Conservation (phyloP, 2,329 filamentous ascomycete genomes). For the Gaeumannomyces sp. region DNA sequence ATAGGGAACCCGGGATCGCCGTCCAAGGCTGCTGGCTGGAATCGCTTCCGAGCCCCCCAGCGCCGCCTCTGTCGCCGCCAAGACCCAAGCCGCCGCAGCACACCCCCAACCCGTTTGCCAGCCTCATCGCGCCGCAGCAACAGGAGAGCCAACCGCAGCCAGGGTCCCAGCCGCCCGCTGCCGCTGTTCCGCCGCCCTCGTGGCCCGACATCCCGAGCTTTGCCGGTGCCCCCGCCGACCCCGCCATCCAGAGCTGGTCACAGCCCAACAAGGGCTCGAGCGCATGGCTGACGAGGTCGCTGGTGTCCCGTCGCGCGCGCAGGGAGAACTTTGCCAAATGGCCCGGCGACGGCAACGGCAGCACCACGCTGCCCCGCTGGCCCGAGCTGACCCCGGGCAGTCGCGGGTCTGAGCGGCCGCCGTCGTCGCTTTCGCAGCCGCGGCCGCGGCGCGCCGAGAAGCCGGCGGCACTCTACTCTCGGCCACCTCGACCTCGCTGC, state of each 20-base stretch:
- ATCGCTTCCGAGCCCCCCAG: background rate
- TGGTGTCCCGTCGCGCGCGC: background rate
- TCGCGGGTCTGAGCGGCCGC: background rate
- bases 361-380: too few relatives aligned
- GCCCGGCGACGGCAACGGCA: too few relatives aligned
- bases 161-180: background rate
- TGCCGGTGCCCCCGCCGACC: too few relatives aligned
- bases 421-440: background rate
- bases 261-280: too few relatives aligned
- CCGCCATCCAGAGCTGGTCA: too few relatives aligned
- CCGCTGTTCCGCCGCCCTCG: too few relatives aligned
- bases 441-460: background rate
- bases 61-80: background rate
- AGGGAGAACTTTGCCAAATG: background rate
- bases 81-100: background rate
- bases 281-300: background rate
- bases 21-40: background rate
- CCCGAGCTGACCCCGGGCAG: background rate
- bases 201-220: background rate
- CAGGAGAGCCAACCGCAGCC: background rate
- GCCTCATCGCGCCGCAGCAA: background rate
- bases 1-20: background rate
- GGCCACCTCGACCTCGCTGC: constrained; percentile 52
- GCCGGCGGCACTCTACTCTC: constrained; percentile 45
- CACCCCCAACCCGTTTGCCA: background rate